phyloP scores from a whole-genome alignment of 768 basidiomycete genomes.

The Leccinum aurantiacum region DNA sequence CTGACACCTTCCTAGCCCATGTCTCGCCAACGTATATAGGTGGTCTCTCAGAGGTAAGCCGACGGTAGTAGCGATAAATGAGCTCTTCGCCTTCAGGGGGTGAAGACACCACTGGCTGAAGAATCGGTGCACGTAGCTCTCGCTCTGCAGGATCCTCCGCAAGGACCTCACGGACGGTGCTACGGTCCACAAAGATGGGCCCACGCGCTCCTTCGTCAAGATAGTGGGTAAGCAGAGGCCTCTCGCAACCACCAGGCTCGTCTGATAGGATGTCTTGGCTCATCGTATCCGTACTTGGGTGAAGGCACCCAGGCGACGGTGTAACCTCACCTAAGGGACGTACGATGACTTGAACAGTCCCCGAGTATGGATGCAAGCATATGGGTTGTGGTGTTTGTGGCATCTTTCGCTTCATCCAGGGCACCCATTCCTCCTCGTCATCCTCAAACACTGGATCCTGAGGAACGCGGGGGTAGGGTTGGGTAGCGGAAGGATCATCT shows the following conservation, averaged over 20 bases:
- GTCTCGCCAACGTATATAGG: conserved; percentile 15
- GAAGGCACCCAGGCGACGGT: not conserved
- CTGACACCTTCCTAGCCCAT: conserved; percentile 5
- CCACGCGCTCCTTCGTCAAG: conserved; percentile 7
- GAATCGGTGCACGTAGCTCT: conserved; percentile 1
- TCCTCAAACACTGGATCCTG: not conserved
- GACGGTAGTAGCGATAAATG: conserved; percentile 3
- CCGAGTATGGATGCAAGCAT: not conserved
- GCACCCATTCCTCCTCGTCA: conserved; percentile 12
- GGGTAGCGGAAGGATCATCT: not conserved
- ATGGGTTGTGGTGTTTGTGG: not conserved
- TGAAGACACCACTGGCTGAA: conserved; percentile 1
- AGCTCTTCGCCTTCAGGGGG: conserved; percentile 11
- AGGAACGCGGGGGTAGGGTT: not conserved
- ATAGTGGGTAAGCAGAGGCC: conserved; percentile 4
- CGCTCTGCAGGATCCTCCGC: conserved; percentile 4
- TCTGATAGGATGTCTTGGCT: not conserved
- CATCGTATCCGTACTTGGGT: not conserved
- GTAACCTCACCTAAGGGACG: not conserved
- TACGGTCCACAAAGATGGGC: conserved; percentile 9
- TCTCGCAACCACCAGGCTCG: not conserved
- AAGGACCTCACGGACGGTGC: not conserved
- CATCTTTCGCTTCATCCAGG: not conserved
- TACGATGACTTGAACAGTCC: not conserved
- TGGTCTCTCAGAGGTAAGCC: not conserved